These are phyloP conservation scores for Dipodascus geniculatus DNA, from an alignment of 805 yeast genomes.

Conservation along the genomic window DNA sequence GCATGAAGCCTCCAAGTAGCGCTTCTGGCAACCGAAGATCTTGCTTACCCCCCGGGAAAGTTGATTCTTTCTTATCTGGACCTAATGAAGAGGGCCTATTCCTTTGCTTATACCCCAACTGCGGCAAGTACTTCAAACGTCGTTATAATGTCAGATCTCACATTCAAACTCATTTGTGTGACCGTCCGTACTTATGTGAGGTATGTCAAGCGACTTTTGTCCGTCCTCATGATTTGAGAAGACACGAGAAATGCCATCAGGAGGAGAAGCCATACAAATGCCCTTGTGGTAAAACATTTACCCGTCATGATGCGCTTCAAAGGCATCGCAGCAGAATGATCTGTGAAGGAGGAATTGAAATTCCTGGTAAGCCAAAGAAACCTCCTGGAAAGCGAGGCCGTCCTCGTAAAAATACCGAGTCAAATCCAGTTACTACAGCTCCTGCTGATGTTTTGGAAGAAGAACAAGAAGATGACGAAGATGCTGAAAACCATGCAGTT, in stretches of 20 bases:
- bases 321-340: constrained; percentile 72
- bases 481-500: not conserved
- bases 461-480: not conserved
- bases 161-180: constrained; percentile 91
- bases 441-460: not conserved
- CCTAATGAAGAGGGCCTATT: constrained; percentile 62
- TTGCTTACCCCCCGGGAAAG: constrained; percentile 77
- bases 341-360: constrained; percentile 60
- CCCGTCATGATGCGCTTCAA: constrained; percentile 78
- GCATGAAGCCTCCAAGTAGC: constrained; percentile 16
- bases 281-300: constrained; percentile 89
- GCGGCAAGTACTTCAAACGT: constrained; percentile 77
- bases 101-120: constrained; percentile 62
- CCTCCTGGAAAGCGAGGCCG: constrained; percentile 29
- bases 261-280: constrained; percentile 58
- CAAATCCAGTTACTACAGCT: not conserved
- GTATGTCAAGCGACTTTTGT: constrained; percentile 78
- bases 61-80: constrained; percentile 73
- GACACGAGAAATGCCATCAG: constrained; percentile 81
- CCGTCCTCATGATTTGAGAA: constrained; percentile 83
- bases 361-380: constrained; percentile 20
- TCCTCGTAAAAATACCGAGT: constrained; percentile 21
- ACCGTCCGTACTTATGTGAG: constrained; percentile 78
- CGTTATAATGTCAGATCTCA: constrained; percentile 90
- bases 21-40: constrained; percentile 31